Evolutionary conservation across 164 flowering plant genomes (phyloP), one percentile per base, ranked within the genome.

Genomic region (Buxus sempervirens): DNA sequence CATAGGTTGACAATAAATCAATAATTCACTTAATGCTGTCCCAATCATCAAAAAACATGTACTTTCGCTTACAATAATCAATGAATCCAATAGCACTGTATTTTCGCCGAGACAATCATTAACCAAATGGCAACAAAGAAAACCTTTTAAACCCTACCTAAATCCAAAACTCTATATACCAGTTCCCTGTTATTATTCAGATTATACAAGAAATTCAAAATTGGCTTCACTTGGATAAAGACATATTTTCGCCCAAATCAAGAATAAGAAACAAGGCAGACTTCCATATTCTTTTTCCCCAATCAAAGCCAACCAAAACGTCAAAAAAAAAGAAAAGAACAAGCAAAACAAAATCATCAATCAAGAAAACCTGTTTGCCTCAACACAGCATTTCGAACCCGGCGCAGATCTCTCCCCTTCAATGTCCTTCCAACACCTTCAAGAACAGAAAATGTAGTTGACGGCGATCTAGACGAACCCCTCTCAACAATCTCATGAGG

Each of bases 401-500:
- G 87, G 5, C 90, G 77, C 24, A 89, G 81, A 88, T 91, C 97
- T 63, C 97, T 82, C 63, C 97, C 97, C 67, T 91, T 91, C 66
- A 91, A 72, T 0, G 97, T 91, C 78, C 97, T 82, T 21, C 97
- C 97, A 14, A 70, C 89, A 24, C 97, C 97, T 82, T 91, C 97
- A 16, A 89, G 82, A 67, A 91, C 88, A 25, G 97, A 91, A 69
- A 81, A 89, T 0, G 95, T 81, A 16, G 87, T 79, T 63, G 26
- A 78, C 56, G 83, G 82, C 56, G 84, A 72, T 59, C 67, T 42
- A 12, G 61, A 65, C 18, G 85, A 82, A 0, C 85, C 80, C 66
- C 87, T 77, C 20, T 91, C 89, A 10, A 88, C 87, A 49, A 89
- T 79, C 83, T 91, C 95, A 56, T 91, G 95, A 27, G 97, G 97